Evolutionary conservation across 345 rosid species (phyloP).

Genomic region (Salix dunnii): DNA sequence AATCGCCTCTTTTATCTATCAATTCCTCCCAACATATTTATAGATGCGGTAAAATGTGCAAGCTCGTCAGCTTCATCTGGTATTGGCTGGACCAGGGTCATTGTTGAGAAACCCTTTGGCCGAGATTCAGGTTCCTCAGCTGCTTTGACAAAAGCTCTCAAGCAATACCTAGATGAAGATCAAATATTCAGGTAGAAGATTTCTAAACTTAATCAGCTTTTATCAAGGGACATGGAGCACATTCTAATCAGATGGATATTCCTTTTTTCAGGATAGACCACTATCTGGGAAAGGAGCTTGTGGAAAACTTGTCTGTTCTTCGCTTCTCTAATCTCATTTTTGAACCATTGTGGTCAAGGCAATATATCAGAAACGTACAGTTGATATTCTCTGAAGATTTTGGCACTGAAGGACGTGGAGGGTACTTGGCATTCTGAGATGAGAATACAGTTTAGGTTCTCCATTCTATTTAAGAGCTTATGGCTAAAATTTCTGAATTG

Average conservation of each 20-base stretch:
- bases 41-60: conserved; percentile 90
- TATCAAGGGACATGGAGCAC: background rate
- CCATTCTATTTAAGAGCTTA: background rate
- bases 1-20: conserved; percentile 94
- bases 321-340: conserved; percentile 98
- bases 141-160: conserved; percentile 78
- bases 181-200: conserved; percentile 80
- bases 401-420: conserved; percentile 99
- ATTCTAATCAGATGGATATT: conserved; percentile 23
- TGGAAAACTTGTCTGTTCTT: conserved; percentile 92
- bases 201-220: conserved; percentile 1
- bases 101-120: conserved; percentile 99
- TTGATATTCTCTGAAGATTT: conserved; percentile 95
- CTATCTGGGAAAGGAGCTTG: conserved; percentile 96
- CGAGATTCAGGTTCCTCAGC: conserved; percentile 96
- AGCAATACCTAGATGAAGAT: conserved; percentile 80
- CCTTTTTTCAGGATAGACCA: conserved; percentile 75
- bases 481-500: background rate
- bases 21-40: conserved; percentile 90
- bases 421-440: conserved; percentile 44
- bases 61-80: conserved; percentile 84
- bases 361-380: conserved; percentile 88
- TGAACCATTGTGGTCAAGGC: conserved; percentile 96
- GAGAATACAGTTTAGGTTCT: background rate
- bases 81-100: conserved; percentile 96